Base-by-base conservation (phyloP, 306 rosid species). In the Trichosanthes truncata region DNA sequence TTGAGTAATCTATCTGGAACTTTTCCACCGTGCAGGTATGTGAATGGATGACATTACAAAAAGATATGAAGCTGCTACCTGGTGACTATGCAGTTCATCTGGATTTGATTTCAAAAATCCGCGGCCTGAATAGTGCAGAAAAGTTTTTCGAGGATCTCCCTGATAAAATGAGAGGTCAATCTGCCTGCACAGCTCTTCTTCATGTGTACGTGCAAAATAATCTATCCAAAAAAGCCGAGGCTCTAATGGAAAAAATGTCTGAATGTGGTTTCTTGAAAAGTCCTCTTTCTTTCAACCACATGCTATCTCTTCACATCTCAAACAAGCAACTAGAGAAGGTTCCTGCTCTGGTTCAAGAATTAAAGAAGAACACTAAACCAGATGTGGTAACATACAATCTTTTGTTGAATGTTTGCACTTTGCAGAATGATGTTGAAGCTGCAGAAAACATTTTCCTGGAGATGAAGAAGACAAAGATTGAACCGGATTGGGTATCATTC, bases 141-240 rank as follows among this genome's bases (percentile, higher is more conserved):
- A 95, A 95, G 48, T 95, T 95, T 87, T 95, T 95, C 59, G 97
- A 92, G 90, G 97, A 91, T 89, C 87, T 95, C 48, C 97, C 97
- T 33, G 88, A 87, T 40, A 53, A 75, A 29, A 83, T 90, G 90
- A 84, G 82, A 63, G 90, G 83, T 65, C 84, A 67, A 26, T 76
- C 60, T 18, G 72, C 95, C 6, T 90, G 88, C 81, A 63, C 92
- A 1, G 86, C 98, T 26, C 97, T 95, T 84, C 97, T 95, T 62
- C 95, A 95, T 59, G 86, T 82, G 9, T 95, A 91, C 79, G 97
- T 89, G 56, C 91, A 82, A 87, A 89, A 87, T 62, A 91, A 89
- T 26, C 62, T 87, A 86, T 59, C 80, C 21, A 83, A 82, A 52
- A 91, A 92, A 84, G 97, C 97, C 13, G 97, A 92, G 84, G 93